These are phyloP conservation scores for Drosera capensis DNA, from an alignment of 148 eudicot species.

Conservation along the genomic window DNA sequence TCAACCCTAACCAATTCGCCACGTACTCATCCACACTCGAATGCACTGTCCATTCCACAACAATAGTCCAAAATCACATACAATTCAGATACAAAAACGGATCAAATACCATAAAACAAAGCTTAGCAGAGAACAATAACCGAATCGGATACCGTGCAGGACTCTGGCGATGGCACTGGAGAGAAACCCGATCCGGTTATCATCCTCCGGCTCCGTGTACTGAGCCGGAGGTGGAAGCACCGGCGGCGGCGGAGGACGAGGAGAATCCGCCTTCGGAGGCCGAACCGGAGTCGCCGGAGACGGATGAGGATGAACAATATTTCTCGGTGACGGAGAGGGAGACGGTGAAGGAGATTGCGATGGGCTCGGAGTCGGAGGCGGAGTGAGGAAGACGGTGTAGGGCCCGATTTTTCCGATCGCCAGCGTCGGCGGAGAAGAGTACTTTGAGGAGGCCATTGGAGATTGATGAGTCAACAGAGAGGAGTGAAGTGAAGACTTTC, in stretches of 20 bases:
- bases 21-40: slow-evolving; percentile 80
- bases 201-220: slow-evolving; percentile 15
- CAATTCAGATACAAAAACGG: slow-evolving; percentile 2
- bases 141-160: slow-evolving; percentile 39
- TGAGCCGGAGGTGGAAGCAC: slow-evolving; percentile 77
- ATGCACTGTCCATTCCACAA: slow-evolving; percentile 39
- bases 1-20: slow-evolving; percentile 86
- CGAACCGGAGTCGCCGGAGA: slow-evolving; percentile 54
- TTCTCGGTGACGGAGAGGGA: too few relatives aligned
- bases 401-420: slow-evolving; percentile 90
- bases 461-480: neutral
- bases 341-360: neutral
- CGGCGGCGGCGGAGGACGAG: too few relatives aligned
- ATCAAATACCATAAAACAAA: neutral
- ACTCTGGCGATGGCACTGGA: slow-evolving; percentile 50
- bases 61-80: too few relatives aligned
- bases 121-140: neutral
- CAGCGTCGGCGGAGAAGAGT: slow-evolving; percentile 38
- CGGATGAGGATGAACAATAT: too few relatives aligned
- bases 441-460: neutral
- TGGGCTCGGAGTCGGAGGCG: slow-evolving; percentile 34
- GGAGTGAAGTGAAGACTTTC: neutral
- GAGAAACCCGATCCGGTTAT: slow-evolving; percentile 38
- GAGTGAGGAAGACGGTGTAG: slow-evolving; percentile 88
- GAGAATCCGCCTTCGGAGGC: too few relatives aligned